Evolutionary conservation across 176 grass and related monocot genomes (phyloP).

Genomic region (Leersia perrieri): DNA sequence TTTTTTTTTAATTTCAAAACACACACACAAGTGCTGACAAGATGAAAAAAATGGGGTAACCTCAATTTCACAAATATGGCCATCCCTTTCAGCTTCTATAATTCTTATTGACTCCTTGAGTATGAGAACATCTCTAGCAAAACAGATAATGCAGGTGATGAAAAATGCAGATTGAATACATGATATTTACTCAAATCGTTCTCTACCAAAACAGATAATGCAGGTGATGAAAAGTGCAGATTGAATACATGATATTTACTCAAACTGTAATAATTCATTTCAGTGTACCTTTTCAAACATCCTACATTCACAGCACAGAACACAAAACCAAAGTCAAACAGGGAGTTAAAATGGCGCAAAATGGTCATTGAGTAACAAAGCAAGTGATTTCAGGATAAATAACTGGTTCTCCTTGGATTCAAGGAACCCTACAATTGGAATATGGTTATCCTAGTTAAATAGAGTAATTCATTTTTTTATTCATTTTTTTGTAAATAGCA

Average conservation of each 20-base stretch:
- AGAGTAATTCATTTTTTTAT: too few species aligned
- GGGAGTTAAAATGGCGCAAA: too few species aligned
- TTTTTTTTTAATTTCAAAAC: constrained; percentile 27
- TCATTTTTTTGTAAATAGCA: constrained; percentile 21
- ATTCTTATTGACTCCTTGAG: constrained; percentile 88
- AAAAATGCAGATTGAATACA: constrained; percentile 5
- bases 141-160: constrained; percentile 22
- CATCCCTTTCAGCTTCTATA: constrained; percentile 77
- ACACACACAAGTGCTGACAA: constrained; percentile 16
- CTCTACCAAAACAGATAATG: constrained; percentile 54
- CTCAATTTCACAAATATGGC: constrained; percentile 95
- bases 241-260: constrained; percentile 1
- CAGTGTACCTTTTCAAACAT: too few species aligned
- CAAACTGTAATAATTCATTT: too few species aligned
- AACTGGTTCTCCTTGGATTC: too few species aligned
- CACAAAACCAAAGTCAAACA: too few species aligned
- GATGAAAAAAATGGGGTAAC: constrained; percentile 30
- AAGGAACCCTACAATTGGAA: too few species aligned
- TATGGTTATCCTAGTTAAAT: too few species aligned
- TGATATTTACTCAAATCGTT: constrained; percentile 1
- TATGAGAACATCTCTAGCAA: constrained; percentile 69
- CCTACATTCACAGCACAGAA: too few species aligned
- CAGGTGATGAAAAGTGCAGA: not conserved
- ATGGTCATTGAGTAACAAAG: too few species aligned
- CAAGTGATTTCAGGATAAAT: too few species aligned